These are phyloP conservation scores for Geosmithia putterillii DNA, from an alignment of 2,329 filamentous ascomycete species.

Conservation along the genomic window DNA sequence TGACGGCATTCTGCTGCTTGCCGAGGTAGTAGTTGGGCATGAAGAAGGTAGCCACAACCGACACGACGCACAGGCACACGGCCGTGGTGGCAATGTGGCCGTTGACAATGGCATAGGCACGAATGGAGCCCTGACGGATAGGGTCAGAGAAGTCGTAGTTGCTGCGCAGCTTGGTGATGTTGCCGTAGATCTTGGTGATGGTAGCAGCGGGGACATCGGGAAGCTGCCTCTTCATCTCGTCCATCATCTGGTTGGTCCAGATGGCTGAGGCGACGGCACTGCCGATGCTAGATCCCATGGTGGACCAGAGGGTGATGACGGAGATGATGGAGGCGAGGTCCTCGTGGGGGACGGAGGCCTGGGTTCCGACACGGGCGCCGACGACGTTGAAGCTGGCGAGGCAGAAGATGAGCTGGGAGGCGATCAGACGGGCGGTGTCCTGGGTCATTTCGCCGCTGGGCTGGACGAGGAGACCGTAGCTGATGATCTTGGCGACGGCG, in stretches of 20 bases:
- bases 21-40: constrained; percentile 27
- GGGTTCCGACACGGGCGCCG: constrained; percentile 23
- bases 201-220: constrained; percentile 10
- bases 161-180: constrained; percentile 18
- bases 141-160: constrained; percentile 18
- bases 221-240: constrained; percentile 17
- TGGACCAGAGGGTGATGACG: constrained; percentile 24
- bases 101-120: constrained; percentile 20
- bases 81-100: constrained; percentile 20
- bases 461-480: constrained; percentile 20
- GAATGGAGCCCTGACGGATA: constrained; percentile 22
- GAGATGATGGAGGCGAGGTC: constrained; percentile 25
- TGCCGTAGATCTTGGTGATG: constrained; percentile 17
- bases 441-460: constrained; percentile 15
- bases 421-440: constrained; percentile 18
- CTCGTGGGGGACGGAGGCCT: constrained; percentile 28
- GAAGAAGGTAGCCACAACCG: constrained; percentile 21
- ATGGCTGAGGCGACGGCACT: constrained; percentile 23
- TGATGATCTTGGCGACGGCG: constrained; percentile 19
- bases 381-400: constrained; percentile 23
- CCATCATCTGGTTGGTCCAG: constrained; percentile 24
- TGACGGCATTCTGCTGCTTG: constrained; percentile 20
- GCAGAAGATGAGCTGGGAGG: constrained; percentile 22
- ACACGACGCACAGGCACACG: constrained; percentile 15
- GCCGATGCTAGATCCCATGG: constrained; percentile 22